These are phyloP conservation scores for Cetradonia linearis DNA, from an alignment of 495 filamentous ascomycete species.

Conservation along the genomic window DNA sequence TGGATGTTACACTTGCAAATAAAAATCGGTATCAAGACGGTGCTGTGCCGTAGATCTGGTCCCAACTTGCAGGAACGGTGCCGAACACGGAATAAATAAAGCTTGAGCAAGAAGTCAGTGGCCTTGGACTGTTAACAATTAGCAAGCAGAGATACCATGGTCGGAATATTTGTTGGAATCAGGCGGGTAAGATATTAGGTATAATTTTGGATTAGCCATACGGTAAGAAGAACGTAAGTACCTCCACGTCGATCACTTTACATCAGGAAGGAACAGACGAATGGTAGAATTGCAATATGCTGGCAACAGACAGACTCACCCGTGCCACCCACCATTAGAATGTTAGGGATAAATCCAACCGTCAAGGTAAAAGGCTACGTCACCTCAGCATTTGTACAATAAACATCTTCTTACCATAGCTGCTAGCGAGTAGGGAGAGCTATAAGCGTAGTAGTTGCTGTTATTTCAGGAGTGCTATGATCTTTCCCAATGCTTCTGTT, in stretches of 20 bases:
- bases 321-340: too few species aligned
- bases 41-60: not conserved
- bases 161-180: not conserved
- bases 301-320: too few species aligned
- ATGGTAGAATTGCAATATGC: not conserved
- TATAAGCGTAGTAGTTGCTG: not conserved
- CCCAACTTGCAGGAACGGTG: not conserved
- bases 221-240: not conserved
- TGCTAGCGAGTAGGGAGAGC: not conserved
- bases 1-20: not conserved
- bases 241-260: not conserved
- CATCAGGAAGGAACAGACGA: not conserved
- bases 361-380: not conserved
- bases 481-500: too few species aligned
- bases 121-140: not conserved
- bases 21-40: not conserved
- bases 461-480: not conserved
- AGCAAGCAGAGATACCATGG: not conserved
- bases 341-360: too few species aligned
- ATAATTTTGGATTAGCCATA: not conserved
- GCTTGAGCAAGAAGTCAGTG: not conserved
- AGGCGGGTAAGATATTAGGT: not conserved
- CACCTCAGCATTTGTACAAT: not conserved
- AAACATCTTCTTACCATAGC: not conserved
- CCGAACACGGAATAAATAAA: not conserved